phyloP scores from a whole-genome alignment of 2,329 filamentous ascomycete species.

The Ceratocystis lukuohia region DNA sequence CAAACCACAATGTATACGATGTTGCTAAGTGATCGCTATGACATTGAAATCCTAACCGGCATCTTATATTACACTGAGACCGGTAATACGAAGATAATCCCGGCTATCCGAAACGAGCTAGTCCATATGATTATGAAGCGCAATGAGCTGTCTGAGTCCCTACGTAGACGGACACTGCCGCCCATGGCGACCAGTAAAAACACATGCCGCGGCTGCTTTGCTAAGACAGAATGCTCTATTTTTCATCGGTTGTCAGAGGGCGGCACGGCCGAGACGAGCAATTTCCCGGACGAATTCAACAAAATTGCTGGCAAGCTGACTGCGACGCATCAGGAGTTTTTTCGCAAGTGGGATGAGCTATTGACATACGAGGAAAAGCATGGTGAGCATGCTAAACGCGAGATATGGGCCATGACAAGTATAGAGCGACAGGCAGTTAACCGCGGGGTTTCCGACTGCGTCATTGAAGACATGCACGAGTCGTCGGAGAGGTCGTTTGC shows the following conservation, averaged over 20 bases:
- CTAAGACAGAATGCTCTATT: constrained; percentile 78
- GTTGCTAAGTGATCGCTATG: constrained; percentile 83
- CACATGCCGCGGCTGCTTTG: constrained; percentile 78
- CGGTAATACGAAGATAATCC: constrained; percentile 72
- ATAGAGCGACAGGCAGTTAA: constrained; percentile 75
- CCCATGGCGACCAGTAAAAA: constrained; percentile 73
- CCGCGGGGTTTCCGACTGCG: constrained; percentile 76
- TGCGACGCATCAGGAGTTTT: constrained; percentile 63
- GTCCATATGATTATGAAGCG: constrained; percentile 95
- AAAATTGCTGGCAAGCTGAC: constrained; percentile 69
- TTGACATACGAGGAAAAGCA: constrained; percentile 91
- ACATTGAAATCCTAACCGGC: constrained; percentile 79
- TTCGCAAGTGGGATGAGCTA: constrained; percentile 85
- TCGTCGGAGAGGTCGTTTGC: constrained; percentile 72
- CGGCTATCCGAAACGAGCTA: constrained; percentile 73
- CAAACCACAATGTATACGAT: constrained; percentile 93
- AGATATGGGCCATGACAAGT: constrained; percentile 94
- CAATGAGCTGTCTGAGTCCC: constrained; percentile 74
- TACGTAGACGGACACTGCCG: constrained; percentile 71
- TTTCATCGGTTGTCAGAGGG: constrained; percentile 85
- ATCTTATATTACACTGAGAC: constrained; percentile 92
- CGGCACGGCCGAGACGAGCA: constrained; percentile 68
- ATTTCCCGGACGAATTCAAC: constrained; percentile 67
- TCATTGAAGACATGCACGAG: constrained; percentile 44
- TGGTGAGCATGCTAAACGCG: constrained; percentile 69